phyloP scores from a whole-genome alignment of 257 asterid species.

The Mentha longifolia region DNA sequence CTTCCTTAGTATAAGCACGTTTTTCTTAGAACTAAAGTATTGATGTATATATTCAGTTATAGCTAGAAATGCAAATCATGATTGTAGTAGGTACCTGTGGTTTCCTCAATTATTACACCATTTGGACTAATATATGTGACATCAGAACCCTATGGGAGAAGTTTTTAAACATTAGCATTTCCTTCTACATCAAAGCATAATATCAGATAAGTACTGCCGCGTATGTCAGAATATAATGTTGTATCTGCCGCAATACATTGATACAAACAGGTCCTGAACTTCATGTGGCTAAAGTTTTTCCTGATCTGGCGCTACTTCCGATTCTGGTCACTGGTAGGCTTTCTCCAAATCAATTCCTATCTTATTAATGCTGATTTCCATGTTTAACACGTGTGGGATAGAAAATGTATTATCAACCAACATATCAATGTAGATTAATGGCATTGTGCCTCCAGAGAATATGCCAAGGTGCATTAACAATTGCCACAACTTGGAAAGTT shows the following conservation, averaged over 20 bases:
- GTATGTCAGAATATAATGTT: slow-evolving; percentile 19
- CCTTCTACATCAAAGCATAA: slow-evolving; percentile 1
- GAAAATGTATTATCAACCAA: slow-evolving; percentile 23
- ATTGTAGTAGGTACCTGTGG: slow-evolving; percentile 14
- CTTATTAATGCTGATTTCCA: slow-evolving; percentile 22
- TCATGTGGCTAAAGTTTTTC: slow-evolving; percentile 98
- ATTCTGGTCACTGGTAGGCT: slow-evolving; percentile 88
- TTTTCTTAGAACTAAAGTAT: not conserved
- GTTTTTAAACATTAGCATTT: not conserved
- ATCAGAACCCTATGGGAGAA: slow-evolving; percentile 20
- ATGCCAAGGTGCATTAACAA: slow-evolving; percentile 96
- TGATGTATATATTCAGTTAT: slow-evolving; percentile 1
- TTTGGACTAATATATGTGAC: slow-evolving; percentile 6
- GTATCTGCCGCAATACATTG: slow-evolving; percentile 18
- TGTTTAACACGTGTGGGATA: slow-evolving; percentile 23
- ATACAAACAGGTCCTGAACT: slow-evolving; percentile 76
- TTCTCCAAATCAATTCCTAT: slow-evolving; percentile 21
- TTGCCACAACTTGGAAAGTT: slow-evolving; percentile 87
- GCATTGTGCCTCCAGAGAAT: slow-evolving; percentile 93
- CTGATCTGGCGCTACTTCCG: slow-evolving; percentile 96
- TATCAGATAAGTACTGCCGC: slow-evolving; percentile 3
- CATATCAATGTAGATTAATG: slow-evolving; percentile 69
- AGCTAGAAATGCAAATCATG: slow-evolving; percentile 17
- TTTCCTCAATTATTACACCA: slow-evolving; percentile 16
- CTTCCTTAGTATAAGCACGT: slow-evolving; percentile 13